phyloP scores from a whole-genome alignment of 148 eudicot species.

The Euryodendron excelsum region DNA sequence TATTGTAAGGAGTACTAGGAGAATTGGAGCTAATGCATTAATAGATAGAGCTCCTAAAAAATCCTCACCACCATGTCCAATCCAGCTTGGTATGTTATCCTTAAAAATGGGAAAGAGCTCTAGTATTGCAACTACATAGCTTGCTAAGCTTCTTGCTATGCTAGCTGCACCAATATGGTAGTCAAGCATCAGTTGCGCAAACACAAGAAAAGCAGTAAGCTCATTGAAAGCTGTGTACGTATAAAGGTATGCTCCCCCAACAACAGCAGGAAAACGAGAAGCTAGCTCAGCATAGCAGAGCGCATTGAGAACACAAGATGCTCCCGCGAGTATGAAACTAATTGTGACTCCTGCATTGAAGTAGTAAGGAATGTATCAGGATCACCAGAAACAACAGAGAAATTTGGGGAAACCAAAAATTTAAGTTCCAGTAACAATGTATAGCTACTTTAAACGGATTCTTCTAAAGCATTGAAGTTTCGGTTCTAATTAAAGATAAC shows the following conservation, averaged over 20 bases:
- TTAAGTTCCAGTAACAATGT: neutral
- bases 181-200: conserved; percentile 91
- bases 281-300: conserved; percentile 96
- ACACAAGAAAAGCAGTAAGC: conserved; percentile 95
- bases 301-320: conserved; percentile 87
- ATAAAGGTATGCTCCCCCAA: conserved; percentile 95
- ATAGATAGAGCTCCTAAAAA: conserved; percentile 62
- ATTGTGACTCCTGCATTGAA: conserved; percentile 78
- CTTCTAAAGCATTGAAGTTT: neutral
- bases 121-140: conserved; percentile 63
- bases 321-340: conserved; percentile 88
- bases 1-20: conserved; percentile 57
- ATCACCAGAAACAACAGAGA: conserved; percentile 8
- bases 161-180: conserved; percentile 99
- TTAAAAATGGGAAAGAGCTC: conserved; percentile 70
- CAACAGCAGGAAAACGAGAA: conserved; percentile 95
- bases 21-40: conserved; percentile 75
- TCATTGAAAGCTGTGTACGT: conserved; percentile 95
- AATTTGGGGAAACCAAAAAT: neutral
- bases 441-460: neutral
- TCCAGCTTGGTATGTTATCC: conserved; percentile 76
- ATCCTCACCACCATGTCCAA: conserved; percentile 75
- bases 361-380: neutral
- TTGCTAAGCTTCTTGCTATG: conserved; percentile 92
- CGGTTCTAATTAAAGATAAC: neutral